Evolutionary conservation across 1,139 yeast genomes (phyloP), one percentile per base, ranked within the genome.

Genomic region (Kurtzmaniella quercitrusa): DNA sequence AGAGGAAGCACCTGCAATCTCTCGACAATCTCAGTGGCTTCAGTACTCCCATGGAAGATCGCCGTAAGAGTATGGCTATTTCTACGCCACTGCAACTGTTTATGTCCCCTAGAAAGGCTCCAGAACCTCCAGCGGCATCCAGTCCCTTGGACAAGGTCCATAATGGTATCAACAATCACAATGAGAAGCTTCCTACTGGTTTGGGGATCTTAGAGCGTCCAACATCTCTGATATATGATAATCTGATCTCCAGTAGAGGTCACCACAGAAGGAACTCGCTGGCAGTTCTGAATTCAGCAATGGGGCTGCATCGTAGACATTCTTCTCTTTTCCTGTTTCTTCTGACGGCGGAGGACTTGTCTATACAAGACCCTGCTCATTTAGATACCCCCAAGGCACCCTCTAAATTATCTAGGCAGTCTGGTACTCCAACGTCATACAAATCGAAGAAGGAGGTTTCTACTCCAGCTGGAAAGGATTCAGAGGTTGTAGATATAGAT

Each of bases 101-200:
- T 54, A 58, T 69, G 27, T 81, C 87, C 0, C 88, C 87, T 19
- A 68, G 87, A 58, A 78, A 68, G 53, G 84, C 86, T 0, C 87
- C 87, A 1, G 71, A 70, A 43, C 83, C 84, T 6, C 84, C 84
- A 2, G 57, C 68, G 4, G 68, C 66, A 40, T 70, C 75, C 38
- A 73, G 75, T 39, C 81, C 81, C 2, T 70, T 71, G 54, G 48
- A 63, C 12, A 49, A 57, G 41, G 14, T 12, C 5, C 31, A 27
- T 10, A 27, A 27, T 27, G 5, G 5, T 10, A 15, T 6, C 15
- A 5, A 27, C 15, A 14, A 4, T 27, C 45, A 18, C 2, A 41
- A 41, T 16, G 14, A 33, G 59, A 59, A 43, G 65, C 65, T 5
- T 54, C 59, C 23, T 50, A 49, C 25, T 18, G 59, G 55, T 2